Percentiles rank a stretch among this genome's conserved stretches.
Conservation (phyloP, 306 rosid species). For the Sphenostylis stenocarpa region DNA sequence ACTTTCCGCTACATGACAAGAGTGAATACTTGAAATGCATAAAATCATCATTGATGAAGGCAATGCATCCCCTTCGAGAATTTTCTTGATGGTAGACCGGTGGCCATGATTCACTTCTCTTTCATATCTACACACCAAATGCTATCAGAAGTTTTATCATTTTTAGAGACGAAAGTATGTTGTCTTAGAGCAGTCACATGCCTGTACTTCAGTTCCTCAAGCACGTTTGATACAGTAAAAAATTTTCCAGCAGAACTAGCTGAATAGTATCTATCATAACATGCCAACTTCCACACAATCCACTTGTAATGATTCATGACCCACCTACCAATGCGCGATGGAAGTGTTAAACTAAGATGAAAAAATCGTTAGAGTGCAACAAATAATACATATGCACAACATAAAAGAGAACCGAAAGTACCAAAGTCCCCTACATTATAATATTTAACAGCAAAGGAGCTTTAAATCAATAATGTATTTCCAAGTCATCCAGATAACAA, state of each 20-base stretch:
- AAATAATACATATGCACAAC: not conserved
- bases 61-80: slow-evolving; percentile 87
- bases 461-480: not conserved
- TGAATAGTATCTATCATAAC: slow-evolving; percentile 71
- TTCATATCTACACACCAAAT: slow-evolving; percentile 62
- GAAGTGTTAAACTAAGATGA: slow-evolving; percentile 28
- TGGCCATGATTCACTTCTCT: slow-evolving; percentile 91
- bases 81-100: slow-evolving; percentile 80
- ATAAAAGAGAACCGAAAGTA: slow-evolving; percentile 11
- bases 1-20: slow-evolving; percentile 42
- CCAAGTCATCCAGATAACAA: not conserved
- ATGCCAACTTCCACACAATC: slow-evolving; percentile 95
- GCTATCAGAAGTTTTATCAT: slow-evolving; percentile 11
- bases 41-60: slow-evolving; percentile 76
- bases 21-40: slow-evolving; percentile 74
- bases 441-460: slow-evolving; percentile 14
- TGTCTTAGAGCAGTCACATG: slow-evolving; percentile 30
- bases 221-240: slow-evolving; percentile 68
- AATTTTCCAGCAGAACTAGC: slow-evolving; percentile 52
- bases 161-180: slow-evolving; percentile 23
- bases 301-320: slow-evolving; percentile 85
- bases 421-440: not conserved
- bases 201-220: slow-evolving; percentile 96
- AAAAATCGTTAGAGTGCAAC: not conserved
- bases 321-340: slow-evolving; percentile 62